These are phyloP conservation scores for Teratosphaeria epicoccoides DNA, from an alignment of 2,329 filamentous ascomycete species.

Conservation along the genomic window DNA sequence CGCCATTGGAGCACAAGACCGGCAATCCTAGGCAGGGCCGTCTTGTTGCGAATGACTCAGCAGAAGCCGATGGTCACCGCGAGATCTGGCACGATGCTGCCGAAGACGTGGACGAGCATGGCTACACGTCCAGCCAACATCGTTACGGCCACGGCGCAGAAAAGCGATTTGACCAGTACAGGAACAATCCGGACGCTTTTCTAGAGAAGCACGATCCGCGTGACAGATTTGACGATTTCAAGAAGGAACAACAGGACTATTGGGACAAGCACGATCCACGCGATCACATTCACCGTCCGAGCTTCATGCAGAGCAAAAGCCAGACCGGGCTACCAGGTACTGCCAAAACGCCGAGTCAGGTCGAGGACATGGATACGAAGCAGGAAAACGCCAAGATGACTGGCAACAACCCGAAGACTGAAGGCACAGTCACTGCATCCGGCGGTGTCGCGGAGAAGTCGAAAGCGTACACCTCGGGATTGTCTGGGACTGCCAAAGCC, in stretches of 20 bases:
- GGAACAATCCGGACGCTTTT: not conserved
- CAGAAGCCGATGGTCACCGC: slow-evolving; percentile 3
- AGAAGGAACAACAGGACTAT: not conserved
- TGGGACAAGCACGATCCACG: slow-evolving; percentile 3
- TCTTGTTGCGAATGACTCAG: slow-evolving; percentile 3
- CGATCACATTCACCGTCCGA: slow-evolving; percentile 3
- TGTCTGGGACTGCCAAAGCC: slow-evolving; percentile 10
- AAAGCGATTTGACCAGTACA: slow-evolving; percentile 10
- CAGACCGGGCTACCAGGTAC: slow-evolving; percentile 3
- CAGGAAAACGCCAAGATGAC: slow-evolving; percentile 24
- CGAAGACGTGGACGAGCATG: slow-evolving; percentile 22
- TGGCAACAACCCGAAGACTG: slow-evolving; percentile 23
- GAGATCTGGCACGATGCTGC: slow-evolving; percentile 18
- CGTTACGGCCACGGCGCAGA: slow-evolving; percentile 17
- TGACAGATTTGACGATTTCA: not conserved
- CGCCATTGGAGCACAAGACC: slow-evolving; percentile 56
- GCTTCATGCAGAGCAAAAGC: slow-evolving; percentile 3
- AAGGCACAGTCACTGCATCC: slow-evolving; percentile 23
- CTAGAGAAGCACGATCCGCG: not conserved
- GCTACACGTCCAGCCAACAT: slow-evolving; percentile 23
- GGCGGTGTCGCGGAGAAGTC: slow-evolving; percentile 23
- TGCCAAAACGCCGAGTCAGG: not conserved
- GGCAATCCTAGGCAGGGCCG: slow-evolving; percentile 32
- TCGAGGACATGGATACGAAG: slow-evolving; percentile 1
- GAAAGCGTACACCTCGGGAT: slow-evolving; percentile 17